Conservation (phyloP, 768 basidiomycete genomes). For the Boletus pseudopeckii region DNA sequence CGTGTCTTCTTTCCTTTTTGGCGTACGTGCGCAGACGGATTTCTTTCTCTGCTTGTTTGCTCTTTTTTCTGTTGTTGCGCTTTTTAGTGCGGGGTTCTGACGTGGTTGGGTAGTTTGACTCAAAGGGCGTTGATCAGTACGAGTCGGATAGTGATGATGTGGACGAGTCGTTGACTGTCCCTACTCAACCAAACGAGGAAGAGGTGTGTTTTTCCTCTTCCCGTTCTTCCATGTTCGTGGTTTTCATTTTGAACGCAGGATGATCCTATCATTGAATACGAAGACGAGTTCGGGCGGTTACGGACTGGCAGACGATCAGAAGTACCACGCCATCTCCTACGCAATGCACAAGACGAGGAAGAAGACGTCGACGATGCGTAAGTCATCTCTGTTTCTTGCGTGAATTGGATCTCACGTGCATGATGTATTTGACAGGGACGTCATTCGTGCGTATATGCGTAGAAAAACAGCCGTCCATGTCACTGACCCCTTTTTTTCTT, state of each 20-base stretch:
- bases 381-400: conserved; percentile 19
- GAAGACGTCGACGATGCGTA: conserved; percentile 51
- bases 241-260: conserved; percentile 38
- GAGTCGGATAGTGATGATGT: conserved; percentile 73
- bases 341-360: conserved; percentile 42
- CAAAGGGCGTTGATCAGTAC: conserved; percentile 49
- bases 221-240: too few relatives aligned
- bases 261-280: conserved; percentile 80
- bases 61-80: neutral
- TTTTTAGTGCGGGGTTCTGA: neutral
- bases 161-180: conserved; percentile 72
- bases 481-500: conserved; percentile 5
- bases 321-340: conserved; percentile 64
- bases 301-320: conserved; percentile 70
- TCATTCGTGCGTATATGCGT: conserved; percentile 46
- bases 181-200: conserved; percentile 38
- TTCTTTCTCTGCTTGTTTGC: neutral
- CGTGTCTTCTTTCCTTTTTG: conserved; percentile 25
- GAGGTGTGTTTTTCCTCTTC: conserved; percentile 31
- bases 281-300: conserved; percentile 83
- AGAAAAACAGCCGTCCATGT: neutral
- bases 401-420: neutral
- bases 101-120: conserved; percentile 54
- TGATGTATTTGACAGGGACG: conserved; percentile 41
- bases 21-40: neutral